Evolutionary conservation across 371 early-diverging fungal species (phyloP).

Genomic region (Massospora cicadina): DNA sequence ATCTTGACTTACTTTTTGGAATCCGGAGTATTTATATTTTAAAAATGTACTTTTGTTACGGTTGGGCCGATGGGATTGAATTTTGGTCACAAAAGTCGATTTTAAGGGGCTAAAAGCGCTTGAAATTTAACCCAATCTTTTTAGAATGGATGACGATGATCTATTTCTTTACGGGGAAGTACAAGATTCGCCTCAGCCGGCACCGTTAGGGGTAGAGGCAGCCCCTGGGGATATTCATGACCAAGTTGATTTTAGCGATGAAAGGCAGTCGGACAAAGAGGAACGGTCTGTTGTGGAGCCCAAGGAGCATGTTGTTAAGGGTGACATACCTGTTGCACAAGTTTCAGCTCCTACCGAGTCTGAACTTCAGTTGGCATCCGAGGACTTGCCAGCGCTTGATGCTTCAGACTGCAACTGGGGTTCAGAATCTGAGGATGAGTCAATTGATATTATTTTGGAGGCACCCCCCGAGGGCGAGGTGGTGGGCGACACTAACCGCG

Average conservation of each 20-base stretch:
- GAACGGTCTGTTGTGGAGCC: neutral
- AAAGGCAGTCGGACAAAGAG: neutral
- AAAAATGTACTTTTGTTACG: too few relatives aligned
- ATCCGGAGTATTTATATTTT: too few relatives aligned
- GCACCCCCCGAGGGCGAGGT: conserved; percentile 15
- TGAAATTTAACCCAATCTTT: neutral
- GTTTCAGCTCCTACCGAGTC: neutral
- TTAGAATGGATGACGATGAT: neutral
- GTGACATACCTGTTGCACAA: neutral
- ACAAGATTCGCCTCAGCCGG: neutral
- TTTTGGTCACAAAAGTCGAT: too few relatives aligned
- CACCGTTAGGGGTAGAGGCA: neutral
- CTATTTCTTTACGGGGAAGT: neutral
- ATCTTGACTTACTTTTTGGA: too few relatives aligned
- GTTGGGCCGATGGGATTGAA: too few relatives aligned
- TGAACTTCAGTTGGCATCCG: neutral
- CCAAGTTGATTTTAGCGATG: neutral
- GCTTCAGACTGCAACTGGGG: neutral
- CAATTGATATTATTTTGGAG: conserved; percentile 16
- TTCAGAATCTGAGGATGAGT: conserved; percentile 10
- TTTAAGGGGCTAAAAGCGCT: too few relatives aligned
- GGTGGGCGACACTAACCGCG: conserved; percentile 9
- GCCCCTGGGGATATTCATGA: neutral
- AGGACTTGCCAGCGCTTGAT: neutral
- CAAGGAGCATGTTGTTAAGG: neutral